These are phyloP conservation scores for Cystofilobasidium macerans DNA, from an alignment of 768 basidiomycete species.

Conservation along the genomic window DNA sequence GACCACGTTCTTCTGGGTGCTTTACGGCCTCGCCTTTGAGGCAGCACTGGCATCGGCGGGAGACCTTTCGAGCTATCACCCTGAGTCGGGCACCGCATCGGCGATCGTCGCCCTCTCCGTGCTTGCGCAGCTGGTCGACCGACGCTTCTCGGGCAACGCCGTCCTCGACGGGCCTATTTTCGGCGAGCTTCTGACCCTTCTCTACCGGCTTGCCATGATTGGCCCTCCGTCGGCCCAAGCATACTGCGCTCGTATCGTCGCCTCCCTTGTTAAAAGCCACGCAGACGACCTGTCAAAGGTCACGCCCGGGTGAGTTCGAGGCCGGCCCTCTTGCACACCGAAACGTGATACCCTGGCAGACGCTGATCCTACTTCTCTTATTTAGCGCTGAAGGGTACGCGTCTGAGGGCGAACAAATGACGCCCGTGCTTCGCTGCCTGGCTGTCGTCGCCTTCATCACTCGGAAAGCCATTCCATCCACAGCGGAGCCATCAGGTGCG, in stretches of 20 bases:
- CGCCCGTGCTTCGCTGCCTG: constrained; percentile 53
- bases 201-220: constrained; percentile 80
- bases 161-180: constrained; percentile 72
- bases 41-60: constrained; percentile 45
- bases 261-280: constrained; percentile 46
- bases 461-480: constrained; percentile 54
- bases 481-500: constrained; percentile 14
- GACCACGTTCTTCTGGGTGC: constrained; percentile 67
- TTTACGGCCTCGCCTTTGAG: constrained; percentile 92
- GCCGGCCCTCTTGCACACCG: not conserved
- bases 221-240: constrained; percentile 62
- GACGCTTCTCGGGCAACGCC: constrained; percentile 68
- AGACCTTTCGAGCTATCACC: constrained; percentile 24
- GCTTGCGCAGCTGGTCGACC: constrained; percentile 64
- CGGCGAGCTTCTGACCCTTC: constrained; percentile 77
- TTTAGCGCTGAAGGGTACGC: not conserved
- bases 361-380: not conserved
- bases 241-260: constrained; percentile 59
- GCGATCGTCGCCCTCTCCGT: constrained; percentile 60
- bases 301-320: constrained; percentile 2
- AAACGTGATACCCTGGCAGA: too few relatives aligned
- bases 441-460: constrained; percentile 72
- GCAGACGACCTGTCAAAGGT: constrained; percentile 12
- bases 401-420: not conserved
- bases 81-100: constrained; percentile 45